Base-by-base conservation (phyloP, 257 asterid species). In the Nicotiana sylvestris region DNA sequence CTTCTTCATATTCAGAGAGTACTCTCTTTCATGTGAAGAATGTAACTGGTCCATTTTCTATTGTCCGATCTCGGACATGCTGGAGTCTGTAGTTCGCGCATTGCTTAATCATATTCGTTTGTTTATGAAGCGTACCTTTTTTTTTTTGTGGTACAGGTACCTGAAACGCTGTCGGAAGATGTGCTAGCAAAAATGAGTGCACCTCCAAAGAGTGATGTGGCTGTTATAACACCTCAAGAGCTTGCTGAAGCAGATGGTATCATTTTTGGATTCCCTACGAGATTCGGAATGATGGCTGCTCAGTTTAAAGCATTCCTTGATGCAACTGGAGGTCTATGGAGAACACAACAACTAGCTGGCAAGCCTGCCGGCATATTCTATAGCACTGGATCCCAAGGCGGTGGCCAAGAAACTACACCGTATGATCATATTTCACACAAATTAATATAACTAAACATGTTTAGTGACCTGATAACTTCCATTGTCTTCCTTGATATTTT, bases 211-310 rank as follows among this genome's bases (percentile, higher is more conserved):
- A 88, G 93, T 68, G 92, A 94, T 16, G 90, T 86, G 3, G 92
- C 94, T 8, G 43, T 87, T 12, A 92, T 94, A 80, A 85, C 91
- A 18, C 92, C 97, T 3, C 74, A 65, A 58, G 93, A 92, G 77
- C 93, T 94, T 66, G 87, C 91, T 27, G 96, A 92, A 43, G 96
- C 95, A 39, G 98, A 94, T 84, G 98, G 97, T 33, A 86, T 90
- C 67, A 55, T 94, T 60, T 94, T 94, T 84, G 97, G 98, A 78
- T 94, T 94, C 84, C 98, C 96, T 2, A 92, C 97, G 21, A 88
- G 98, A 84, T 94, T 90, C 3, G 97, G 98, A 5, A 93, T 92
- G 96, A 93, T 92, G 98, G 89, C 96, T 61, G 98, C 97, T 62
- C 97, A 91, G 82, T 93, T 93, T 82, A 93, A 93, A 87, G 98